Evolutionary conservation across 345 rosid genomes (phyloP).

Genomic region (Microcos paniculata): DNA sequence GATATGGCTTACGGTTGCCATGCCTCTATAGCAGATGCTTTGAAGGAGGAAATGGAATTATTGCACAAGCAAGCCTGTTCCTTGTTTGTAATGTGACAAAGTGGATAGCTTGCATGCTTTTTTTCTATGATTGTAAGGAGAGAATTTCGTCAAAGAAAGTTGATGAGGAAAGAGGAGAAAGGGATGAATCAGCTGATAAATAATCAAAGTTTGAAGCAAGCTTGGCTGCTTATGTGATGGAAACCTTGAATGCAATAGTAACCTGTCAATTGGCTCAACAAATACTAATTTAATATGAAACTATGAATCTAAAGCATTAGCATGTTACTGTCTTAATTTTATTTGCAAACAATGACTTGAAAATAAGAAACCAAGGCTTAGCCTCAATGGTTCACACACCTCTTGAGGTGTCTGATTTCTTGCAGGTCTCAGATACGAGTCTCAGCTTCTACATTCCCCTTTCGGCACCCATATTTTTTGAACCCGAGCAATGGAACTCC

Average conservation of each 20-base stretch:
- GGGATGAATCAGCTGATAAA: background rate
- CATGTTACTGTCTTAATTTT: background rate
- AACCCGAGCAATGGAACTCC: no score
- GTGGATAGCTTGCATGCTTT: conserved; percentile 43
- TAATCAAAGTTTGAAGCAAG: background rate
- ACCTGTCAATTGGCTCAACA: background rate
- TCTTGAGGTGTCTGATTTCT: no score
- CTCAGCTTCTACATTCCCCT: no score
- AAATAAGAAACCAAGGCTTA: no score
- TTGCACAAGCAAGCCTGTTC: conserved; percentile 18
- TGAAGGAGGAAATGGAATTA: conserved; percentile 16
- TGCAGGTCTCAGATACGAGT: no score
- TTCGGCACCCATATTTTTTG: no score
- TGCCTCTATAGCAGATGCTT: conserved; percentile 28
- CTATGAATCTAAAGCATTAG: background rate
- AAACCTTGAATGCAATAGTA: background rate
- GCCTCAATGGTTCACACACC: background rate
- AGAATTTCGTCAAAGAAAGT: conserved; percentile 23
- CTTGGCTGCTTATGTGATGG: background rate
- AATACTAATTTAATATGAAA: background rate
- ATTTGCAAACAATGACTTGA: background rate
- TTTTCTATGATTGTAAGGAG: conserved; percentile 32
- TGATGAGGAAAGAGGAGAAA: conserved; percentile 30
- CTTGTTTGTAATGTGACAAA: conserved; percentile 36
- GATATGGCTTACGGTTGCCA: conserved; percentile 26